phyloP scores from a whole-genome alignment of 1,284 basidiomycete genomes.

The Cystobasidium sp. region DNA sequence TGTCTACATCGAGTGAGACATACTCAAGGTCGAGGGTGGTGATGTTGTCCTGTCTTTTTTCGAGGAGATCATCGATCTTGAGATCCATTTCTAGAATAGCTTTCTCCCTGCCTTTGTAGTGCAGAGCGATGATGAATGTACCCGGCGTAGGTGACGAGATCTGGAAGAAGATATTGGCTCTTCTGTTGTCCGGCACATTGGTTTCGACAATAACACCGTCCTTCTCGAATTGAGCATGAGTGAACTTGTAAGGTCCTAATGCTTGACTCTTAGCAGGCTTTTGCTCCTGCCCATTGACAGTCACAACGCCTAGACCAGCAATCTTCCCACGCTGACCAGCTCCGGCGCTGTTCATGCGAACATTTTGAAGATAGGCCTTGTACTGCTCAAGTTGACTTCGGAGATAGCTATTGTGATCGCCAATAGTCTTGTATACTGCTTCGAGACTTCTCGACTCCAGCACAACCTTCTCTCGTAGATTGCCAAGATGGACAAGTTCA shows the following conservation, averaged over 20 bases:
- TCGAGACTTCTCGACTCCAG: constrained; percentile 90
- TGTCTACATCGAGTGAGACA: constrained; percentile 94
- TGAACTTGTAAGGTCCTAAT: constrained; percentile 94
- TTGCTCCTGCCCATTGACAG: constrained; percentile 96
- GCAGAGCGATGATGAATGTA: constrained; percentile 96
- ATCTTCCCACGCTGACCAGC: constrained; percentile 78
- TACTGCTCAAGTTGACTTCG: constrained; percentile 96
- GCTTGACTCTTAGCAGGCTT: constrained; percentile 82
- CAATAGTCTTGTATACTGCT: constrained; percentile 97
- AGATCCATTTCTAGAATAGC: constrained; percentile 98
- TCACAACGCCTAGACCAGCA: constrained; percentile 90
- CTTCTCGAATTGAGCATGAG: constrained; percentile 96
- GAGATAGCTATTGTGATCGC: constrained; percentile 98
- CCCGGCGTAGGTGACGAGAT: constrained; percentile 96
- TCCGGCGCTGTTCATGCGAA: constrained; percentile 71
- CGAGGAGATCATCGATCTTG: constrained; percentile 96
- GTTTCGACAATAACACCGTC: constrained; percentile 99
- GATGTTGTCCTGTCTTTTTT: constrained; percentile 99
- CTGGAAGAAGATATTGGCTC: constrained; percentile 64
- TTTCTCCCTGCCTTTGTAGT: constrained; percentile 86
- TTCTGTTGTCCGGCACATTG: constrained; percentile 97
- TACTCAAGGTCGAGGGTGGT: constrained; percentile 94
- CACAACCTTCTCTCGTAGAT: constrained; percentile 92
- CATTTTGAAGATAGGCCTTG: constrained; percentile 98
- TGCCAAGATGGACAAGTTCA: constrained; percentile 93